Evolutionary conservation across 768 basidiomycete genomes (phyloP).

Genomic region (Suillus tomentosus): DNA sequence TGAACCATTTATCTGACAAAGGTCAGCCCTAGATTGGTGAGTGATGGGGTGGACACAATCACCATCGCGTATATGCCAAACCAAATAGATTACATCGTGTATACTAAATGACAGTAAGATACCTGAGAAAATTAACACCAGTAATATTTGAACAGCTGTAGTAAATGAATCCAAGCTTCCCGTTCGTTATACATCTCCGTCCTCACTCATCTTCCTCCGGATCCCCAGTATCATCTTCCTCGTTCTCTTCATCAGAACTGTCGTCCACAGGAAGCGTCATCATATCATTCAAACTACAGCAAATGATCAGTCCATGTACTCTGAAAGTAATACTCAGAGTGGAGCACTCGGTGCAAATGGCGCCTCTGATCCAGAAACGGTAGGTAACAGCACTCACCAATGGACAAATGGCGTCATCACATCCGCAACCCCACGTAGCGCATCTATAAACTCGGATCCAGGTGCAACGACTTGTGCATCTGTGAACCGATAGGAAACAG

Average conservation of each 20-base stretch:
- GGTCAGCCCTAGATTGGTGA: not conserved
- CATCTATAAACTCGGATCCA: conserved; percentile 56
- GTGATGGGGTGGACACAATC: not conserved
- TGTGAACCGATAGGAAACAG: conserved; percentile 52
- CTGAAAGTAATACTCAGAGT: not conserved
- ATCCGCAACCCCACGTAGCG: conserved; percentile 52
- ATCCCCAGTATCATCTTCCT: not conserved
- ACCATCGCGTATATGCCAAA: not conserved
- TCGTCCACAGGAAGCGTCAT: conserved; percentile 53
- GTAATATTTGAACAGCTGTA: not conserved
- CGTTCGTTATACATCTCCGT: not conserved
- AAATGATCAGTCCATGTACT: not conserved
- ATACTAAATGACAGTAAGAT: conserved; percentile 4
- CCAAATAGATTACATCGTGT: not conserved
- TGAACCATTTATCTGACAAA: not conserved
- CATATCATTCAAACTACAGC: conserved; percentile 68
- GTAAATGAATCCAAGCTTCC: not conserved
- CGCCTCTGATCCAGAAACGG: not conserved
- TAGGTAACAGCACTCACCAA: conserved; percentile 47
- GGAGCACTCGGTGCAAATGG: not conserved
- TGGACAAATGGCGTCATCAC: conserved; percentile 79
- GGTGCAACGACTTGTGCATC: conserved; percentile 72
- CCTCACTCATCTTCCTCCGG: not conserved
- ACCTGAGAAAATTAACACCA: not conserved
- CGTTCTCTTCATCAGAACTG: conserved; percentile 20